Base-by-base conservation (phyloP, 768 basidiomycete species). In the Pulveroboletus sp. region DNA sequence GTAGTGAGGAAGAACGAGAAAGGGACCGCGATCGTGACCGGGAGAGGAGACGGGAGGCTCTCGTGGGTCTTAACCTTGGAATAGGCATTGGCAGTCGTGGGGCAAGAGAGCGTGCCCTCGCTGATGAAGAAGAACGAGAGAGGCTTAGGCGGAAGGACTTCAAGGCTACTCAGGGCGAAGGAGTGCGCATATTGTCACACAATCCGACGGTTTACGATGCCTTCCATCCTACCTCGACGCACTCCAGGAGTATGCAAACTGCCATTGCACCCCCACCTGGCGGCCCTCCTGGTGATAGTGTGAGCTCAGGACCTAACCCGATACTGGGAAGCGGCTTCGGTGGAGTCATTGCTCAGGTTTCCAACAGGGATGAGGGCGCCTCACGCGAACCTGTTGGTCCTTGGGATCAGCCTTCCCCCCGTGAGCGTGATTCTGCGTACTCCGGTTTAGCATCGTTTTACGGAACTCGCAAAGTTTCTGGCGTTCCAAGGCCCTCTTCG, bases 131-230 rank as follows among this genome's bases (percentile, higher is more conserved):
- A 58, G 80, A 75, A 64, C 69, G 76, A 40, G 80, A 75, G 63
- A 70, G 76, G 51, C 68, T 75, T 56, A 72, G 83, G 48, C 79
- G 78, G 60, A 83, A 78, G 63, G 77, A 77, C 41, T 69, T 74
- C 51, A 73, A 76, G 30, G 68, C 70, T 26, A 36, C 41, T 37
- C 68, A 78, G 22, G 68, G 68, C 2, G 66, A 68, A 39, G 68
- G 63, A 36, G 70, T 72, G 19, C 60, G 67, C 17, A 57, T 78
- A 45, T 58, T 76, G 8, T 64, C 73, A 43, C 68, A 68, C 42
- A 70, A 71, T 55, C 62, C 77, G 3, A 71, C 73, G 20, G 78
- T 85, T 2, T 91, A 80, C 62, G 89, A 93, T 59, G 85, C 88
- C 2, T 93, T 91, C 72, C 84, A 90, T 63, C 80, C 83, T 1